These are phyloP conservation scores for Neurospora terricola DNA, from an alignment of 495 filamentous ascomycete genomes.

Conservation along the genomic window DNA sequence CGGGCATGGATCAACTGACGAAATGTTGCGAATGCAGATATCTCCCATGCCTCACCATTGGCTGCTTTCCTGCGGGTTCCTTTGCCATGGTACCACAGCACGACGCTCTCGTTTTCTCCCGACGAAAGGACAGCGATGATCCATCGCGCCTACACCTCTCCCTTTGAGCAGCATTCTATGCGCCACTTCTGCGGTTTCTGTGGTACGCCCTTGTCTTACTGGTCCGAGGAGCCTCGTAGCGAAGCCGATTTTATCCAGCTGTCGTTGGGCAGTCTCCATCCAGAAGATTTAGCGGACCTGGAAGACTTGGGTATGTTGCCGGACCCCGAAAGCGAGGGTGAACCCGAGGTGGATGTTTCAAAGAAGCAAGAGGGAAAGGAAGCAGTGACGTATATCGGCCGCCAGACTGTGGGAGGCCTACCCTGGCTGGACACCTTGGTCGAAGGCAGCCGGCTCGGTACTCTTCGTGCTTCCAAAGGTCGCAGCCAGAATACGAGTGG, in stretches of 20 bases:
- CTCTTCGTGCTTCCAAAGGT: constrained; percentile 50
- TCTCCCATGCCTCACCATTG: constrained; percentile 51
- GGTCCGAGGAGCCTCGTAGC: constrained; percentile 58
- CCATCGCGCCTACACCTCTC: constrained; percentile 57
- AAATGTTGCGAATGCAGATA: constrained; percentile 33
- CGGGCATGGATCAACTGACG: constrained; percentile 1
- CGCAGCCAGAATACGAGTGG: constrained; percentile 46
- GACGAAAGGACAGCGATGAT: constrained; percentile 70
- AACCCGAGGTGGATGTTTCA: constrained; percentile 19
- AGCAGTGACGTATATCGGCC: constrained; percentile 14
- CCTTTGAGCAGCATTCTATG: constrained; percentile 45
- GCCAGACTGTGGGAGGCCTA: constrained; percentile 38
- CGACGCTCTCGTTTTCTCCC: constrained; percentile 59
- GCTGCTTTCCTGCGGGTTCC: constrained; percentile 75
- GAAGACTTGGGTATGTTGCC: constrained; percentile 60
- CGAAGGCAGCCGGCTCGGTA: constrained; percentile 60
- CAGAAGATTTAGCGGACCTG: constrained; percentile 54
- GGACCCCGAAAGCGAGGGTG: constrained; percentile 27
- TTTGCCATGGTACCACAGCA: constrained; percentile 61
- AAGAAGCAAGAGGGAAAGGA: constrained; percentile 9
- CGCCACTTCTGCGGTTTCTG: constrained; percentile 88
- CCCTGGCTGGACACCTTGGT: constrained; percentile 82
- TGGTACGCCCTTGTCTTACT: constrained; percentile 69
- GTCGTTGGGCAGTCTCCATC: constrained; percentile 59
- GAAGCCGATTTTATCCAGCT: constrained; percentile 69